These are phyloP conservation scores for Pezicula rhizophila DNA, from an alignment of 2,329 filamentous ascomycete genomes.

Conservation along the genomic window DNA sequence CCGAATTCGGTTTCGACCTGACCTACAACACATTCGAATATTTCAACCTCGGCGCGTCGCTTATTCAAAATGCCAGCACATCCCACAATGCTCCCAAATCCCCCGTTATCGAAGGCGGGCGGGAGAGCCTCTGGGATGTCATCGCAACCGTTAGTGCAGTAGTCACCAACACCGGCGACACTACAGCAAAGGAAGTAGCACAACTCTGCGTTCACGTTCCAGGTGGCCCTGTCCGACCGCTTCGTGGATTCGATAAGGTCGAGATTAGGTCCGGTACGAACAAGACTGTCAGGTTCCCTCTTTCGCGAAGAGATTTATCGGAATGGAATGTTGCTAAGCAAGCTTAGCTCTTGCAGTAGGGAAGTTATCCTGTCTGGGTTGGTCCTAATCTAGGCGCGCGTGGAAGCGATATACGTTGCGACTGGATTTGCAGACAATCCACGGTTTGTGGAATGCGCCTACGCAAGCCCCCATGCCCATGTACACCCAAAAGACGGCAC, in stretches of 20 bases:
- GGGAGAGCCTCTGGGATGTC: slow-evolving; percentile 44
- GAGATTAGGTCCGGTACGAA: too few species aligned
- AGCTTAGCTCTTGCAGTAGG: too few species aligned
- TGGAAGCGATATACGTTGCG: too few species aligned
- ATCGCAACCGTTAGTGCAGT: slow-evolving; percentile 44
- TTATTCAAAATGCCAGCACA: slow-evolving; percentile 16
- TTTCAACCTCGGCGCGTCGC: slow-evolving; percentile 47
- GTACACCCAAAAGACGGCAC: too few species aligned
- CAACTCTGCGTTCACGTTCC: slow-evolving; percentile 39
- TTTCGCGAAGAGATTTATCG: too few species aligned
- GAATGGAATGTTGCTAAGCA: too few species aligned
- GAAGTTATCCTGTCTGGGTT: too few species aligned
- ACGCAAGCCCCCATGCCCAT: too few species aligned
- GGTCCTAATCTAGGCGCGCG: too few species aligned
- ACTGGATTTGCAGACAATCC: too few species aligned
- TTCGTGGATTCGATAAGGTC: slow-evolving; percentile 12
- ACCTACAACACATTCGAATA: slow-evolving; percentile 74
- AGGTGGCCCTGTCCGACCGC: slow-evolving; percentile 29
- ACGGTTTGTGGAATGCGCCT: too few species aligned
- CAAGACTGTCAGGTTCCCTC: too few species aligned
- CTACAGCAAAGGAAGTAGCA: slow-evolving; percentile 46
- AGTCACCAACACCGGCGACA: slow-evolving; percentile 46
- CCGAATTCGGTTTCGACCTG: slow-evolving; percentile 74
- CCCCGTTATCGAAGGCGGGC: slow-evolving; percentile 50
- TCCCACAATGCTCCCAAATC: slow-evolving; percentile 45